Base-by-base conservation (phyloP, 2,329 filamentous ascomycete species). In the Trichoderma gracile region DNA sequence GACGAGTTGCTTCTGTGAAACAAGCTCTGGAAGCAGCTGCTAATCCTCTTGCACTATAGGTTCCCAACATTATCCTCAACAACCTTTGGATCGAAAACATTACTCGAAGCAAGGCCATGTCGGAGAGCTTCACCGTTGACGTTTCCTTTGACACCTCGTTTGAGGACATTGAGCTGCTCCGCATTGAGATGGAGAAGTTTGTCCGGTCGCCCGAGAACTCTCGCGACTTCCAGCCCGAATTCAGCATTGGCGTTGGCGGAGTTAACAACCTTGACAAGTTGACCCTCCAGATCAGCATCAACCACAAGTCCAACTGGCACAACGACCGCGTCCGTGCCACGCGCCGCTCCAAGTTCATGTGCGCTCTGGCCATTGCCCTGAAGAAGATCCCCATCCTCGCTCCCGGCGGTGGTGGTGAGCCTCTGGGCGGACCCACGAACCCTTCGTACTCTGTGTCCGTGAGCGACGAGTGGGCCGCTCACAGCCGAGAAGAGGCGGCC, bases 61-160 rank as follows among this genome's bases (percentile, higher is more conserved):
- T 96, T 1, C 93, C 95, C 47, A 98, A 99, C 78, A 96, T 96
- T 72, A 82, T 93, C 2, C 84, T 98, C 61, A 98, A 98, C 81
- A 89, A 86, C 59, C 80, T 93, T n/a, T 97, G 93, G 90, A 89
- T 99, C 63, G 94, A 98, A 76, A 99, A 99, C 75, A 86, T 97
- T 67, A 90, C 90, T 10, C 90, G 95, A 60, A 94, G 91, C 74
- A 93, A 92, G 76, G 89, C 93, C 54, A 97, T 97, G 94, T 89
- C 89, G 68, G 95, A 96, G 77, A 86, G 86, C 58, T 83, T 98
- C 59, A 86, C 89, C 12, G 81, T 98, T 58, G 90, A 89, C 67
- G 88, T 97, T 65, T 88, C 88, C 5, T 98, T 91, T 73, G 92
- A 93, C 70, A 98, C 95, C 0, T 86, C 84, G 0, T 94, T 98